Evolutionary conservation across 345 rosid genomes (phyloP).

Genomic region (Dovyalis caffra): DNA sequence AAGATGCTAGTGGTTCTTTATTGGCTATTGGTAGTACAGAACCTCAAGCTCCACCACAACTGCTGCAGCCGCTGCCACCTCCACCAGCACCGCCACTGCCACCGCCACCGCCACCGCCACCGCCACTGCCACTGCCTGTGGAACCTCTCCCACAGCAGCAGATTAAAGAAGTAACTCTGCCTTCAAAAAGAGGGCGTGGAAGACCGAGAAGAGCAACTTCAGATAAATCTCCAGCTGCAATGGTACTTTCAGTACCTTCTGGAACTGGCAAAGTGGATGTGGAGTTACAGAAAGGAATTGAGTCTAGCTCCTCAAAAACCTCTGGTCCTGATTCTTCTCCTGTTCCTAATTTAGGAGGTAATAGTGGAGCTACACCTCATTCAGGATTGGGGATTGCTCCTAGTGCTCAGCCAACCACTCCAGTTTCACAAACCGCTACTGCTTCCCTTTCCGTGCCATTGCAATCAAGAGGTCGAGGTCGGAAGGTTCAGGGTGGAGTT

Average conservation of each 20-base stretch:
- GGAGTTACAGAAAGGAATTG: constrained; percentile 36
- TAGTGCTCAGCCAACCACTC: constrained; percentile 26
- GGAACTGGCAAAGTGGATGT: constrained; percentile 35
- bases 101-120: constrained; percentile 15
- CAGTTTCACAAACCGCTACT: constrained; percentile 34
- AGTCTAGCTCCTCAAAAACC: constrained; percentile 31
- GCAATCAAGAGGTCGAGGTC: constrained; percentile 34
- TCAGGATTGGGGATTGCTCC: constrained; percentile 22
- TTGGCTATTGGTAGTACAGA: constrained; percentile 27
- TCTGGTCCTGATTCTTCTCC: constrained; percentile 25
- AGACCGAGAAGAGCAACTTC: constrained; percentile 68
- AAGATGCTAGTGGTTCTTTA: constrained; percentile 30
- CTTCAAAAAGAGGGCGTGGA: constrained; percentile 90
- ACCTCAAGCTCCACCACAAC: constrained; percentile 20
- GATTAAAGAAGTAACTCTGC: constrained; percentile 60
- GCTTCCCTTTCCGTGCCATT: constrained; percentile 22
- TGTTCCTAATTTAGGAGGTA: constrained; percentile 25
- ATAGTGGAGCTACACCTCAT: constrained; percentile 23
- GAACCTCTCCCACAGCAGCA: constrained; percentile 36
- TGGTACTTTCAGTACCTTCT: constrained; percentile 29
- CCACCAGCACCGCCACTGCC: constrained; percentile 13
- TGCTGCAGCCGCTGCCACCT: constrained; percentile 18
- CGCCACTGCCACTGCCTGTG: constrained; percentile 20
- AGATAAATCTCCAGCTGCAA: constrained; percentile 44
- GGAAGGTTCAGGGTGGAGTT: constrained; percentile 31